Evolutionary conservation across 306 rosid genomes (phyloP).

Genomic region (peach (Prunus persica)): DNA sequence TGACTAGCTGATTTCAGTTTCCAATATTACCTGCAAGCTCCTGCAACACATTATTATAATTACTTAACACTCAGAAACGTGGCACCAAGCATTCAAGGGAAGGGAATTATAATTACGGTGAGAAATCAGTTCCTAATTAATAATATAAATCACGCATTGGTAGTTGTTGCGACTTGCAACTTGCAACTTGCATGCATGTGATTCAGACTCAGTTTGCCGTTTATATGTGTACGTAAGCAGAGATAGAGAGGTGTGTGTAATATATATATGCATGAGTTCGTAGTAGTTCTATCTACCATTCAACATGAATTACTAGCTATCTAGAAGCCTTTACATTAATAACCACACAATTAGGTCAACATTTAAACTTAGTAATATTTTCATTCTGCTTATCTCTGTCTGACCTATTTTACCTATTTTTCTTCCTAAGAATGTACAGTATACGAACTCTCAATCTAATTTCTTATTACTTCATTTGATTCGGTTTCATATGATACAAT

Average conservation of each 20-base stretch:
- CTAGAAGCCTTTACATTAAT: neutral
- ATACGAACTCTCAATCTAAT: no score
- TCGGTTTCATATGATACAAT: no score
- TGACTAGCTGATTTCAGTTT: neutral
- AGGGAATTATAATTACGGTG: no score
- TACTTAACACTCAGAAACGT: neutral
- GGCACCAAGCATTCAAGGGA: constrained; percentile 15
- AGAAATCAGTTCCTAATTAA: neutral
- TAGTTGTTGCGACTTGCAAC: neutral
- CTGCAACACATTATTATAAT: neutral
- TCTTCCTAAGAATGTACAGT: no score
- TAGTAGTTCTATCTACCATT: constrained; percentile 16
- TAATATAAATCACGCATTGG: neutral
- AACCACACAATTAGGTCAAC: neutral
- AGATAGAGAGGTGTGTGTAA: neutral
- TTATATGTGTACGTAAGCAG: neutral
- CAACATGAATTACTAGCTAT: neutral
- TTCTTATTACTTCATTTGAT: no score
- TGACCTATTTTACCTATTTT: no score
- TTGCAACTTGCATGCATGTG: neutral
- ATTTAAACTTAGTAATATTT: neutral
- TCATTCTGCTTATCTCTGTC: neutral
- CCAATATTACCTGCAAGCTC: neutral
- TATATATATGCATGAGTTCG: neutral
- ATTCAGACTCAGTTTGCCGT: neutral